These are phyloP conservation scores for Peronospora belbahrii DNA, from an alignment of 352 stramenopile species.

Conservation along the genomic window DNA sequence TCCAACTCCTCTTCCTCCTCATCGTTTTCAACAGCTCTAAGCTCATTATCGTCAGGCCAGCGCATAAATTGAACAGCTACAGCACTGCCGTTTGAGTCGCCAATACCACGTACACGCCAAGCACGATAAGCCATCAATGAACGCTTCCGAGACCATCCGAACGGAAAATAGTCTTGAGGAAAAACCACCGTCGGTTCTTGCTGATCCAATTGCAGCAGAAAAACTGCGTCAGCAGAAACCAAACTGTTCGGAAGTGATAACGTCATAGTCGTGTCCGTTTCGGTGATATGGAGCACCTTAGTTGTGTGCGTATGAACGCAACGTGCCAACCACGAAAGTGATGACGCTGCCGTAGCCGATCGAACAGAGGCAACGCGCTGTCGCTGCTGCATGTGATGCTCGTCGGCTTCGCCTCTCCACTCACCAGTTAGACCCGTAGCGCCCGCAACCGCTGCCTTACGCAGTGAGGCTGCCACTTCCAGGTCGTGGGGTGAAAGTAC, in stretches of 20 bases:
- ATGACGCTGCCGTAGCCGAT: constrained; percentile 22
- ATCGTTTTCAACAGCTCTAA: constrained; percentile 27
- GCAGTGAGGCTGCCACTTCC: constrained; percentile 35
- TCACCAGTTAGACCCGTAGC: constrained; percentile 39
- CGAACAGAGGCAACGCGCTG: constrained; percentile 25
- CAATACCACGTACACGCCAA: constrained; percentile 48
- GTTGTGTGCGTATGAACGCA: constrained; percentile 49
- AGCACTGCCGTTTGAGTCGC: constrained; percentile 38
- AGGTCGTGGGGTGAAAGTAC: constrained; percentile 36
- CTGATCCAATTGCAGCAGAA: constrained; percentile 41
- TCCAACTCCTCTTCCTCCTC: constrained; percentile 38
- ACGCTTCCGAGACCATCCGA: constrained; percentile 38
- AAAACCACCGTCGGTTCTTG: constrained; percentile 34
- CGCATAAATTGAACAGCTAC: constrained; percentile 58
- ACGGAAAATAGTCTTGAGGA: constrained; percentile 55
- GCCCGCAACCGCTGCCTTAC: constrained; percentile 31
- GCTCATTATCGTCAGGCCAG: constrained; percentile 39
- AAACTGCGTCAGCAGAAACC: constrained; percentile 43
- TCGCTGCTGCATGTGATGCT: constrained; percentile 33
- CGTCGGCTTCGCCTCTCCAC: constrained; percentile 37
- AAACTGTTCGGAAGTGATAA: constrained; percentile 51
- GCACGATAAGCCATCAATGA: constrained; percentile 55
- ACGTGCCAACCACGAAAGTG: constrained; percentile 42
- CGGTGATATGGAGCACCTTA: constrained; percentile 45
- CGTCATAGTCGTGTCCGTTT: constrained; percentile 52